Conservation (phyloP, 805 yeast genomes). For the Wickerhamomyces subpelliculosus region DNA sequence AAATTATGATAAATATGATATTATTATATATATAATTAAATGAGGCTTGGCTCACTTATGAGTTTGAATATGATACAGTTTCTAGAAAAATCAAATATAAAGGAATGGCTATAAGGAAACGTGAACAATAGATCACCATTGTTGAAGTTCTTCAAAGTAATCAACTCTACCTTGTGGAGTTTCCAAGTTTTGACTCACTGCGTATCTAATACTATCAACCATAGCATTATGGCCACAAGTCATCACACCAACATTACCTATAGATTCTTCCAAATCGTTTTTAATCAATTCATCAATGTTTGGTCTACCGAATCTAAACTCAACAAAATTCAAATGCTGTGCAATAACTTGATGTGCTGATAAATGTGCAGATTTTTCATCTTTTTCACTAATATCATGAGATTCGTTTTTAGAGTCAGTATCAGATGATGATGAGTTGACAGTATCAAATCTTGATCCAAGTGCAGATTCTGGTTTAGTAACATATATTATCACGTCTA, state of each 20-base stretch:
- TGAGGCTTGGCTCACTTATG: no score
- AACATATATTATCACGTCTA: not conserved
- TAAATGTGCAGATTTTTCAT: not conserved
- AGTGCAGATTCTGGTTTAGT: conserved; percentile 1
- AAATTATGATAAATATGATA: no score
- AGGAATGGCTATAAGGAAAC: no score
- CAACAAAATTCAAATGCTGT: conserved; percentile 15
- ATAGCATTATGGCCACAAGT: conserved; percentile 48
- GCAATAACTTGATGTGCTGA: not conserved
- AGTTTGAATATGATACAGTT: not conserved
- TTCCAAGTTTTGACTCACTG: conserved; percentile 26
- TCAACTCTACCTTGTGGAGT: conserved; percentile 33
- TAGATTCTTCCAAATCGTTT: conserved; percentile 28
- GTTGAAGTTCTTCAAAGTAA: conserved; percentile 45
- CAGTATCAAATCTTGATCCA: not conserved
- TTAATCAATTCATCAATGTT: conserved; percentile 26
- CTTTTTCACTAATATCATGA: not conserved
- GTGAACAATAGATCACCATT: conserved; percentile 41
- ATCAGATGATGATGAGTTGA: not conserved
- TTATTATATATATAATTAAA: no score
- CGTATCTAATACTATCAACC: conserved; percentile 42
- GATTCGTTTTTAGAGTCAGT: not conserved
- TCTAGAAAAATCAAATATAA: not conserved
- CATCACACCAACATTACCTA: conserved; percentile 34
- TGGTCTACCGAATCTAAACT: conserved; percentile 36